phyloP scores from a whole-genome alignment of 306 rosid genomes.

The Castanopsis chinensis region DNA sequence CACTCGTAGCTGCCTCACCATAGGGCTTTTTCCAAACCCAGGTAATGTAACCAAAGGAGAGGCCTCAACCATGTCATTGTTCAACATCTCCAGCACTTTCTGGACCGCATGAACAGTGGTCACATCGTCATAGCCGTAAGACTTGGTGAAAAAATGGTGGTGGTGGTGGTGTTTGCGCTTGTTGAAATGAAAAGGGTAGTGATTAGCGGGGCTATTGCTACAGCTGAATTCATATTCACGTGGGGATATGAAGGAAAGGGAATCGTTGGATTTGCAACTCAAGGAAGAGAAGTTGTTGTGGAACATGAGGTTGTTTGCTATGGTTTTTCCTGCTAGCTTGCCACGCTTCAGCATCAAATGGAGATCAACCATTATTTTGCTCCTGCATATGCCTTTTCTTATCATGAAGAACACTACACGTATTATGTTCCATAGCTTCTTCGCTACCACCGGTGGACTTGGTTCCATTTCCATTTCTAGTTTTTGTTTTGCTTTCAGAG shows the following conservation, averaged over 20 bases:
- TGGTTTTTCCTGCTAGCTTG: slow-evolving; percentile 67
- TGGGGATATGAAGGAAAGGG: slow-evolving; percentile 53
- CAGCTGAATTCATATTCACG: slow-evolving; percentile 94
- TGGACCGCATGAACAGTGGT: slow-evolving; percentile 45
- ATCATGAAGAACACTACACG: slow-evolving; percentile 58
- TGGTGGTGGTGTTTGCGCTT: slow-evolving; percentile 7
- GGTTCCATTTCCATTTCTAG: slow-evolving; percentile 59
- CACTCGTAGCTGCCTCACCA: slow-evolving; percentile 61
- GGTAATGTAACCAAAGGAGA: slow-evolving; percentile 71
- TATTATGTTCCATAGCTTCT: slow-evolving; percentile 60
- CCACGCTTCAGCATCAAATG: slow-evolving; percentile 60
- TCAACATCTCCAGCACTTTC: slow-evolving; percentile 60
- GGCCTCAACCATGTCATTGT: slow-evolving; percentile 37
- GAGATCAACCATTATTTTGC: slow-evolving; percentile 52
- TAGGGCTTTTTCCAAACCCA: slow-evolving; percentile 74
- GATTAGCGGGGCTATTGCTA: slow-evolving; percentile 70
- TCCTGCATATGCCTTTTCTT: slow-evolving; percentile 64
- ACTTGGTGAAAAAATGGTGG: slow-evolving; percentile 18
- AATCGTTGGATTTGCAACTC: slow-evolving; percentile 45
- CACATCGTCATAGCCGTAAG: slow-evolving; percentile 47
- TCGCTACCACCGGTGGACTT: slow-evolving; percentile 45
- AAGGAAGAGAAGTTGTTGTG: slow-evolving; percentile 48
- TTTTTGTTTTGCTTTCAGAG: not conserved
- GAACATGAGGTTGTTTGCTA: slow-evolving; percentile 43
- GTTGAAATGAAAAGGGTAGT: slow-evolving; percentile 18